These are phyloP conservation scores for Hymenoscyphus fructigenus DNA, from an alignment of 2,329 filamentous ascomycete species.

Conservation along the genomic window DNA sequence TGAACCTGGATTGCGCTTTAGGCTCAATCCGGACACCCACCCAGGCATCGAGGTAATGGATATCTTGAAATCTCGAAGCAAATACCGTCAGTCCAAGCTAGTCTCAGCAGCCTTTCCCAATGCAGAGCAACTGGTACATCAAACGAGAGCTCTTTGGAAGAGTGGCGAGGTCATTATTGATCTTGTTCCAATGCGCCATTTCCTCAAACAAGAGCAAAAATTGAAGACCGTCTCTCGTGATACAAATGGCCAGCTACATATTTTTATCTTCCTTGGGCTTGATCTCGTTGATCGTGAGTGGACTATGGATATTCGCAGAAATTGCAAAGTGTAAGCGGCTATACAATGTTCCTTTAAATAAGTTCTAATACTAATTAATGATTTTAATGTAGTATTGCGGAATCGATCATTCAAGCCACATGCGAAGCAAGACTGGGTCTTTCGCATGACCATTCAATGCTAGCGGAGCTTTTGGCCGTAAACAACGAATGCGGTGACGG, in stretches of 20 bases:
- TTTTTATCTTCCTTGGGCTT: slow-evolving; percentile 13
- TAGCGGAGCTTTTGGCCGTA: slow-evolving; percentile 17
- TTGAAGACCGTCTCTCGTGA: slow-evolving; percentile 14
- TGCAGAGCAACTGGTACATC: slow-evolving; percentile 34
- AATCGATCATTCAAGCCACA: slow-evolving; percentile 25
- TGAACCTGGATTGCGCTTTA: not conserved
- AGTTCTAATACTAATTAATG: not conserved
- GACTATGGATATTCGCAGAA: slow-evolving; percentile 7
- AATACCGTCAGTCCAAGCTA: slow-evolving; percentile 29
- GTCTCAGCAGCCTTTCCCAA: slow-evolving; percentile 44
- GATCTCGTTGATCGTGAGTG: slow-evolving; percentile 21
- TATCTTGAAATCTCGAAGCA: slow-evolving; percentile 40
- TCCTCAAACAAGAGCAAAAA: slow-evolving; percentile 15
- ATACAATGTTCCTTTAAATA: not conserved
- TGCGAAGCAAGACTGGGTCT: slow-evolving; percentile 25
- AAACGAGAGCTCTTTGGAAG: slow-evolving; percentile 16
- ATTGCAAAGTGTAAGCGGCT: slow-evolving; percentile 16
- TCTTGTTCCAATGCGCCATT: slow-evolving; percentile 21
- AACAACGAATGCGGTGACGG: slow-evolving; percentile 1
- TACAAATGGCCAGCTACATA: slow-evolving; percentile 1
- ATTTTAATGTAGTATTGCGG: slow-evolving; percentile 16
- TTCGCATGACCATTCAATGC: slow-evolving; percentile 26
- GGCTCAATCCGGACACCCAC: slow-evolving; percentile 12
- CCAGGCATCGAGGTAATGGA: slow-evolving; percentile 38
- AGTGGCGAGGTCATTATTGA: slow-evolving; percentile 17